Percentiles rank a stretch among this genome's conserved stretches.
These are phyloP conservation scores for Phaeotremella fagi DNA, from an alignment of 768 basidiomycete species.

Conservation along the genomic window DNA sequence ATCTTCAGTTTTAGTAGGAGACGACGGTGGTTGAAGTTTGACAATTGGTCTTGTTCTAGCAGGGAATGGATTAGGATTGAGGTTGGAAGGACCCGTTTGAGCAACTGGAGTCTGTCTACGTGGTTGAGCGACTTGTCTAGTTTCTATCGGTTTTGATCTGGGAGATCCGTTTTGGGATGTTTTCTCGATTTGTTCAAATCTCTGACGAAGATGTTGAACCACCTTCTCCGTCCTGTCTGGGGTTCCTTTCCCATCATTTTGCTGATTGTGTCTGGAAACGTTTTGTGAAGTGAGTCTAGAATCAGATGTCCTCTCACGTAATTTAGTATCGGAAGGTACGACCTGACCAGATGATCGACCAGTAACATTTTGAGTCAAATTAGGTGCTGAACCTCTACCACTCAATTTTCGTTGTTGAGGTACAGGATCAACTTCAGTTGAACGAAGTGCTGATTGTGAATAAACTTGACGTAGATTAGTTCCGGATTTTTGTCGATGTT, in stretches of 20 bases:
- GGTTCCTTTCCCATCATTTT: too few relatives aligned
- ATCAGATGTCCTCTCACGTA: too few relatives aligned
- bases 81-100: not conserved
- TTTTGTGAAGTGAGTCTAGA: not conserved
- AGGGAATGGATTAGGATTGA: not conserved
- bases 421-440: constrained; percentile 14
- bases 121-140: constrained; percentile 1
- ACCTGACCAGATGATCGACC: constrained; percentile 1
- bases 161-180: not conserved
- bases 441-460: constrained; percentile 1
- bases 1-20: constrained; percentile 13
- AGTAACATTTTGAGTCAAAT: too few relatives aligned
- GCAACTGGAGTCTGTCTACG: not conserved
- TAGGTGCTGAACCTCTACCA: too few relatives aligned
- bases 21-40: constrained; percentile 3
- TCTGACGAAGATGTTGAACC: not conserved
- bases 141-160: not conserved
- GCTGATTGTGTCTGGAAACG: not conserved
- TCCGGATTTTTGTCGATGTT: not conserved
- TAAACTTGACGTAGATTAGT: not conserved
- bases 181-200: constrained; percentile 1
- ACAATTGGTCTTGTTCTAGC: not conserved
- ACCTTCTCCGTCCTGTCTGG: not conserved
- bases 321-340: not conserved
- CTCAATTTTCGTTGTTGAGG: too few relatives aligned